These are phyloP conservation scores for Aspergillus steynii DNA, from an alignment of 495 filamentous ascomycete genomes.

Conservation along the genomic window DNA sequence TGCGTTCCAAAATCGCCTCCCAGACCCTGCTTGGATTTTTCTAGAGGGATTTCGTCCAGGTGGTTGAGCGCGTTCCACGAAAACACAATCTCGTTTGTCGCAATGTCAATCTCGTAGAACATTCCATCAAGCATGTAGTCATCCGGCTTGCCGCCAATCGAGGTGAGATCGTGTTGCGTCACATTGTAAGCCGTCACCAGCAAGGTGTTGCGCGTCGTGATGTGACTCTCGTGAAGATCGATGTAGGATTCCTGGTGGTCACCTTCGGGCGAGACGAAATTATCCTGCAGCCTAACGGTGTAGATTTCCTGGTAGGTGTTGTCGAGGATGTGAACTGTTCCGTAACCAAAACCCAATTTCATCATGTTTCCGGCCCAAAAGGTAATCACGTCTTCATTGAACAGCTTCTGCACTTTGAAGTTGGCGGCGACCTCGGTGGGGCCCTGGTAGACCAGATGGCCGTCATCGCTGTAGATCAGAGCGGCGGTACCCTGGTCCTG, in stretches of 20 bases:
- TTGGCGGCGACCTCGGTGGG: slow-evolving; percentile 37
- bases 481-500: slow-evolving; percentile 31
- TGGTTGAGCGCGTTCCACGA: slow-evolving; percentile 36
- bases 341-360: slow-evolving; percentile 34
- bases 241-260: slow-evolving; percentile 31
- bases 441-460: slow-evolving; percentile 36
- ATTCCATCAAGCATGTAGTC: slow-evolving; percentile 49
- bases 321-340: slow-evolving; percentile 38
- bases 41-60: slow-evolving; percentile 23
- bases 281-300: slow-evolving; percentile 29
- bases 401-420: slow-evolving; percentile 35
- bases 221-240: slow-evolving; percentile 50
- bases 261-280: slow-evolving; percentile 33
- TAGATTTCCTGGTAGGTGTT: slow-evolving; percentile 41
- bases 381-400: slow-evolving; percentile 34
- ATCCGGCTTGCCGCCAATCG: slow-evolving; percentile 39
- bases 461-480: slow-evolving; percentile 37
- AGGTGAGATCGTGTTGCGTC: slow-evolving; percentile 47
- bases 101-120: slow-evolving; percentile 46
- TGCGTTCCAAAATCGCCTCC: slow-evolving; percentile 23
- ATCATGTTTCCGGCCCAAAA: slow-evolving; percentile 41
- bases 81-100: slow-evolving; percentile 37
- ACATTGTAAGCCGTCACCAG: slow-evolving; percentile 57
- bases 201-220: slow-evolving; percentile 50
- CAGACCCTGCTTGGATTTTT: slow-evolving; percentile 21